Evolutionary conservation across 768 basidiomycete genomes (phyloP), one percentile per base, ranked within the genome.

Genomic region (Hypsizygus marmoreus): DNA sequence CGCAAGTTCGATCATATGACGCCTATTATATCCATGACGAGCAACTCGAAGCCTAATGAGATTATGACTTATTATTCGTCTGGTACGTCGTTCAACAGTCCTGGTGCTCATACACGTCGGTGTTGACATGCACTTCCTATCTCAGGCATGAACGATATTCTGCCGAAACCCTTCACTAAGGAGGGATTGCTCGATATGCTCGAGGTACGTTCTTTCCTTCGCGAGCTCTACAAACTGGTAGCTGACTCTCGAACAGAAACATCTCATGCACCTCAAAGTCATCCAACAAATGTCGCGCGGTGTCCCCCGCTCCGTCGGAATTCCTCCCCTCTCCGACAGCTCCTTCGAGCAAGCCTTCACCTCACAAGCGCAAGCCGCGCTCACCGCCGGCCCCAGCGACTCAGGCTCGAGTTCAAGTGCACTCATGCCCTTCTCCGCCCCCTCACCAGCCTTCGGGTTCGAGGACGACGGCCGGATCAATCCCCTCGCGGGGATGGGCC

Each of bases 21-120:
- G 31, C 95, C 95, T 4, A 97, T 98, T 63, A 97, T 98, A 54
- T 95, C 93, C 17, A 98, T 98, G 95, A 98, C 95, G 41, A 87
- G 84, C 59, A 95, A 94, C 65, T 91, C 90, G 43, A 88, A 91
- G 57, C 93, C 94, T 20, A 86, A 88, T 67, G 89, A 95, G 65
- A 87, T 95, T 51, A 84, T 95, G 82, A 90, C 85, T 6, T 95
- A 95, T 60, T 88, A 87, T 63, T 84, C 86, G 22, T 85, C 84
- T 31, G 88, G 80, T 75, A 29, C 30, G 73, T 49, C 16, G 23
- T 29, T 16, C 8, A n/a, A n/a, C n/a, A n/a, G n/a, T n/a, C n/a
- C n/a, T n/a, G n/a, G n/a, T n/a, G n/a, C n/a, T n/a, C n/a, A n/a
- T n/a, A n/a, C n/a, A n/a, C n/a, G n/a, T n/a, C n/a, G n/a, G 6